Percentiles rank a stretch among this genome's conserved stretches.
Conservation (phyloP, 306 rosid genomes). For the Gastrolobium villosum region DNA sequence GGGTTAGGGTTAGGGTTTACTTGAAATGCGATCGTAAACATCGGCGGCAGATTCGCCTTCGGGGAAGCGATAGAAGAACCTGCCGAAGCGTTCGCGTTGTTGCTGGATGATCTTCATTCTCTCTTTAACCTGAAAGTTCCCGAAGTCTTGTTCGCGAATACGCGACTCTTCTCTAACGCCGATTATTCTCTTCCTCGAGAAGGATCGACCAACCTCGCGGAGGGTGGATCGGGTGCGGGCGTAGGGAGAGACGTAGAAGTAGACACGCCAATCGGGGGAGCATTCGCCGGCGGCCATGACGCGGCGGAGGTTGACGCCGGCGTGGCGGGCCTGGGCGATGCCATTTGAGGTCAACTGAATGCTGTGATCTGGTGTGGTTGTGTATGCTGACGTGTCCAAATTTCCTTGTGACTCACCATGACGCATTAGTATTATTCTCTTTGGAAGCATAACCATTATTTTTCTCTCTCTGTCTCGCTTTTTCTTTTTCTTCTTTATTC, state of each 20-base stretch:
- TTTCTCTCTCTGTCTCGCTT: background rate
- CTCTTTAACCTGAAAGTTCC: conserved; percentile 88
- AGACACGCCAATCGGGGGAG: conserved; percentile 73
- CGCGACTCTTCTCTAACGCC: conserved; percentile 94
- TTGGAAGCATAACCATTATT: conserved; percentile 60
- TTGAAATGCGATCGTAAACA: conserved; percentile 84
- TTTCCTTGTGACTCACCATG: conserved; percentile 94
- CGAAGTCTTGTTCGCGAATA: conserved; percentile 89
- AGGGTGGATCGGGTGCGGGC: conserved; percentile 85
- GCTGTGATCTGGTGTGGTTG: conserved; percentile 77
- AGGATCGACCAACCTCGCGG: conserved; percentile 71
- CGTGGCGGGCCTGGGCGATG: conserved; percentile 65
- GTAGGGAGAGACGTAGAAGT: conserved; percentile 93
- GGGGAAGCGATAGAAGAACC: conserved; percentile 91
- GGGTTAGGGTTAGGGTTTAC: conserved; percentile 43
- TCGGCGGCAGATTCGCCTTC: conserved; percentile 99
- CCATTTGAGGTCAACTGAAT: conserved; percentile 73
- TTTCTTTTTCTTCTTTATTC: too few species aligned
- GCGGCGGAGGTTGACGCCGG: conserved; percentile 58
- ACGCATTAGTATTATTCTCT: conserved; percentile 85
- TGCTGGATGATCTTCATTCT: conserved; percentile 71
- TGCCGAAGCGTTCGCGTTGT: conserved; percentile 70
- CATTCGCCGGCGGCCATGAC: conserved; percentile 48
- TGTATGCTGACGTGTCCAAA: conserved; percentile 77
- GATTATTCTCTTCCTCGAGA: conserved; percentile 72